phyloP scores from a whole-genome alignment of 2,329 filamentous ascomycete species.

The Simplicillium aogashimaense region DNA sequence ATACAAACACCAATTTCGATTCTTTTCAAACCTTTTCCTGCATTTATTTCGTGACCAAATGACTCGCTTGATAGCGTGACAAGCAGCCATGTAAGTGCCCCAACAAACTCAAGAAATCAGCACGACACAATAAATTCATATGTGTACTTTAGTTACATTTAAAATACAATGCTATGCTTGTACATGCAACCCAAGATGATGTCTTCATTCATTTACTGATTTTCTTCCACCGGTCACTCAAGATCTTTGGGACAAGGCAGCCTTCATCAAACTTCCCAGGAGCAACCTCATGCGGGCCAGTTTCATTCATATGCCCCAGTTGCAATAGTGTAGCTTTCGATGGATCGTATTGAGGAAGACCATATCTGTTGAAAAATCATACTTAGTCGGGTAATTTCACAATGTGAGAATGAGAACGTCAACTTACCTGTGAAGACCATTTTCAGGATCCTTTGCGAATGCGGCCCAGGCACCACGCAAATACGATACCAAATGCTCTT shows the following conservation, averaged over 20 bases:
- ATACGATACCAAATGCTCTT: neutral
- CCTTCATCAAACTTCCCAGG: neutral
- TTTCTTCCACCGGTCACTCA: neutral
- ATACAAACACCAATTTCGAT: no score
- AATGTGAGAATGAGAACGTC: neutral
- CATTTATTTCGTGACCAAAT: no score
- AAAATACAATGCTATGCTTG: no score
- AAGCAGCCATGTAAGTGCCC: no score
- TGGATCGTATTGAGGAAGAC: neutral
- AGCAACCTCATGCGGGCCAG: neutral
- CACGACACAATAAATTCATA: no score
- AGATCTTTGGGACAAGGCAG: neutral
- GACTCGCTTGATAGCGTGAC: no score
- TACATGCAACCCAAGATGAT: no score
- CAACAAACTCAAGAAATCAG: no score
- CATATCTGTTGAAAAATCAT: neutral
- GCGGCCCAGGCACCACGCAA: neutral
- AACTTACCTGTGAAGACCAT: neutral
- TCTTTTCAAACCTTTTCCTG: no score
- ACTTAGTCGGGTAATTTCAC: no score
- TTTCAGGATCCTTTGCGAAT: neutral
- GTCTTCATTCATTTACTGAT: no score
- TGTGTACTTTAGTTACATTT: no score
- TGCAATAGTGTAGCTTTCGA: neutral
- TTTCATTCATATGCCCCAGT: neutral